Conservation (phyloP, 2,329 filamentous ascomycete species). For the Fusarium tuaranense region DNA sequence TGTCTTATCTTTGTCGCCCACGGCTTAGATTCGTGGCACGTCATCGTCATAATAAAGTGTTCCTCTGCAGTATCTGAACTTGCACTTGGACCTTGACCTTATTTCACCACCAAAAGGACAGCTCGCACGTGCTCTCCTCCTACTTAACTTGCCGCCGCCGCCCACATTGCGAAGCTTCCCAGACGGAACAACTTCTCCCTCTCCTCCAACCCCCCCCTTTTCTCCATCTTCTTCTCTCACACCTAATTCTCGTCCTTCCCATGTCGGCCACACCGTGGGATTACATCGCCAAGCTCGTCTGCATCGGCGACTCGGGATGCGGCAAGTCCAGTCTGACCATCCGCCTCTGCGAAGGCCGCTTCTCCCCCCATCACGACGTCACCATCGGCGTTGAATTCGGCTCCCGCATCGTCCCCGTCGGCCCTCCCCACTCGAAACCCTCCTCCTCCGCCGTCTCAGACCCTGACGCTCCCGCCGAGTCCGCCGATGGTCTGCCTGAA, state of each 20-base stretch:
- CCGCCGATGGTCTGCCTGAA: conserved; percentile 61
- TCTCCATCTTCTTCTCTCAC: background rate
- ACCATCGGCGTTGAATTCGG: conserved; percentile 98
- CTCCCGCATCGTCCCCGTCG: conserved; percentile 90
- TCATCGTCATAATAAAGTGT: background rate
- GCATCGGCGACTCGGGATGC: conserved; percentile 95
- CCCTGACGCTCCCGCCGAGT: conserved; percentile 22
- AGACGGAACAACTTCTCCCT: conserved; percentile 6
- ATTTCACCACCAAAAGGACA: conserved; percentile 26
- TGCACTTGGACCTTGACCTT: conserved; percentile 24
- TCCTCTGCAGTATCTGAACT: background rate
- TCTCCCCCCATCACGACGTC: conserved; percentile 94
- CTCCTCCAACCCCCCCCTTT: background rate
- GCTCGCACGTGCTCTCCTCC: conserved; percentile 34
- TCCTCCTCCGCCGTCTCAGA: conserved; percentile 43
- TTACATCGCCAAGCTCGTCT: conserved; percentile 98
- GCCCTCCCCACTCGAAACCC: conserved; percentile 76
- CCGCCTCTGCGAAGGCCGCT: conserved; percentile 95
- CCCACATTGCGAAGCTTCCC: conserved; percentile 12
- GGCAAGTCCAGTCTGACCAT: conserved; percentile 96
- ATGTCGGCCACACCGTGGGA: conserved; percentile 86
- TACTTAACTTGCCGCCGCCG: conserved; percentile 9
- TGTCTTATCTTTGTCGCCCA: conserved; percentile 1
- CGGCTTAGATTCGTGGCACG: conserved; percentile 11
- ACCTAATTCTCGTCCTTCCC: conserved; percentile 33